A percentile compares a stretch with the other conserved stretches of the same genome.
Conservation (phyloP, 768 basidiomycete genomes). For the Tubosaeta sp. region DNA sequence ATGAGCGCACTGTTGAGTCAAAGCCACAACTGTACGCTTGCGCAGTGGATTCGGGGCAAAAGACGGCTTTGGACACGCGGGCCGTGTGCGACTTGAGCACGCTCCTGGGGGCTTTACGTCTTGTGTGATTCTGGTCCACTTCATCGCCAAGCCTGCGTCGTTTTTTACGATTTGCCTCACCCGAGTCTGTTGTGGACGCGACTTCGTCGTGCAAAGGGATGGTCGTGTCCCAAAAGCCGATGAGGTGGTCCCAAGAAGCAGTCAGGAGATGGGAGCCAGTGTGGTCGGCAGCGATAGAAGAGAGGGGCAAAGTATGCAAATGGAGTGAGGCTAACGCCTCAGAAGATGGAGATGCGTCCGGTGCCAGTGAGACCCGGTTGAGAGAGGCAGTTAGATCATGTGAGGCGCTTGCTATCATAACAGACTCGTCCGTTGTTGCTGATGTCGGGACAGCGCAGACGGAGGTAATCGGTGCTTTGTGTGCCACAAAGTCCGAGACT, state of each 20-base stretch:
- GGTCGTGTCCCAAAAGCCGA: conserved; percentile 75
- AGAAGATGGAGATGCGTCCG: conserved; percentile 16
- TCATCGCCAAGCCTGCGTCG: conserved; percentile 49
- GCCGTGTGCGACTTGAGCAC: conserved; percentile 84
- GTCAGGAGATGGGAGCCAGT: conserved; percentile 69
- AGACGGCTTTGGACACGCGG: conserved; percentile 71
- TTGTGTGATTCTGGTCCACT: conserved; percentile 30
- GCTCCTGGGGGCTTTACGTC: conserved; percentile 61
- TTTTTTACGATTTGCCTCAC: conserved; percentile 45
- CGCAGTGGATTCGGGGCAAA: conserved; percentile 36
- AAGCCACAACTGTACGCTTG: conserved; percentile 77
- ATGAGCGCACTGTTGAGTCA: conserved; percentile 84
- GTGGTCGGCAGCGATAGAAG: conserved; percentile 57
- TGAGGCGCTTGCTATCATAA: conserved; percentile 62
- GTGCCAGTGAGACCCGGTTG: conserved; percentile 24
- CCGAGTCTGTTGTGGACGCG: conserved; percentile 6
- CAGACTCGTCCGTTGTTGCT: conserved; percentile 25
- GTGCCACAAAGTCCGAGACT: conserved; percentile 45
- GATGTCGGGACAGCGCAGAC: conserved; percentile 47
- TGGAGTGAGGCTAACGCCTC: conserved; percentile 62
- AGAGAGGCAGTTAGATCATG: conserved; percentile 76
- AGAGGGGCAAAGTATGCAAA: conserved; percentile 78
- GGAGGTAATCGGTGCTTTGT: conserved; percentile 67
- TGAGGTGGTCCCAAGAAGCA: conserved; percentile 80
- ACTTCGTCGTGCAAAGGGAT: conserved; percentile 66